Evolutionary conservation across 192 early-diverging fungal genomes (phyloP), one percentile per base, ranked within the genome.

Genomic region (Chytriomyces sp.): DNA sequence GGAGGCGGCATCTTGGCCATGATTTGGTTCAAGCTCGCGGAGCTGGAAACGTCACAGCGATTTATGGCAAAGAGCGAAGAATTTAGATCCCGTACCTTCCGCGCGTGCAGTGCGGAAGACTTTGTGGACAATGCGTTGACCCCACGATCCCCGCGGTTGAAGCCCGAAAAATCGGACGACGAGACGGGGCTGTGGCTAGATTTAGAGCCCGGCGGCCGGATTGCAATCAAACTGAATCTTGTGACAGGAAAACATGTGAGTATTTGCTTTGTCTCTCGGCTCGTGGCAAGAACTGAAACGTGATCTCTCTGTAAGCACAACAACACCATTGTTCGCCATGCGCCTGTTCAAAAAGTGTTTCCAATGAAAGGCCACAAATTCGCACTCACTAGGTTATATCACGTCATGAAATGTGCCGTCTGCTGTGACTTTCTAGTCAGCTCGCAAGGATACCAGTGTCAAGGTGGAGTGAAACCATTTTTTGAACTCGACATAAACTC

Each of bases 351-450:
- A 75, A 96, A 95, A 70, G 88, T 93, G n/a, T 87, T 93, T 26
- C 90, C 86, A 26, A 94, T 94, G 83, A 93, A 92, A 64, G 97
- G 98, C 7, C 98, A 99, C 79, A 92, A 97, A 81, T 98, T 99
- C 83, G 91, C 91, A 67, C 86, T 91, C 45, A 87, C 92, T 72
- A 91, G 92, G 67, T 97, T 95, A 49, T 98, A 97, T 83, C 93
- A 95, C 74, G 95, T 98, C 79, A 96, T 98, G 95, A 94, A 94
- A 84, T 99, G 98, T 82, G 96, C 96, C 7, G 81, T 95, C 5
- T 99, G 98, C 84, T 86, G 89, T 50, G 98, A 98, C 73, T 96
- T 98, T 78, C 89, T 99, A 61, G 93, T 95, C 44, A 93, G 91
- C 77, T 89, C 90, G n/a, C 84, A 89, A 48, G 95, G 95, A 18